Evolutionary conservation across 129 eudicot genomes (phyloP).

Genomic region (Escallonia herrerae): DNA sequence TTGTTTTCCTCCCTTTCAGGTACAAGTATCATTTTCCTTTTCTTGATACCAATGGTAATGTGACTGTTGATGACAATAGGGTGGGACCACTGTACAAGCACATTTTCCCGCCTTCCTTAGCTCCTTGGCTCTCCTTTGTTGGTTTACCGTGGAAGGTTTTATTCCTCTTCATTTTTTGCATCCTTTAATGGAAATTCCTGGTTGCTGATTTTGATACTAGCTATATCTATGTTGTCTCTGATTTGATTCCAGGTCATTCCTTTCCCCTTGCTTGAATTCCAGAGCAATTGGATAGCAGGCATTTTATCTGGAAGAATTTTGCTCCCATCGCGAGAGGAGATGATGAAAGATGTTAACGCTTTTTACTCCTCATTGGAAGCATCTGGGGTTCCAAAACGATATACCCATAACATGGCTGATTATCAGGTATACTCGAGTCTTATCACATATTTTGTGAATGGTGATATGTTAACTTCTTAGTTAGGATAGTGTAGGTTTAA

Average conservation of each 20-base stretch:
- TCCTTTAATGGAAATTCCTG: not conserved
- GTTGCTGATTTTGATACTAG: not conserved
- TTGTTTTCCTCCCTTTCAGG: slow-evolving; percentile 30
- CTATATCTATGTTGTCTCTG: not conserved
- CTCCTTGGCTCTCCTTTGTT: slow-evolving; percentile 85
- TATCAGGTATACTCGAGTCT: slow-evolving; percentile 38
- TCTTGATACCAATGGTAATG: slow-evolving; percentile 52
- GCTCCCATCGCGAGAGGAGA: slow-evolving; percentile 56
- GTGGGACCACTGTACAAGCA: slow-evolving; percentile 94
- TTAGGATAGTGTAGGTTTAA: no score
- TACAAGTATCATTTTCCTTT: slow-evolving; percentile 89
- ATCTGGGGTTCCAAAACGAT: slow-evolving; percentile 67
- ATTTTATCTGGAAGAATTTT: slow-evolving; percentile 61
- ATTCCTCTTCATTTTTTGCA: not conserved
- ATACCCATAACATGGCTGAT: slow-evolving; percentile 61
- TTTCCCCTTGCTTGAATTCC: slow-evolving; percentile 65
- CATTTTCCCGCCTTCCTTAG: slow-evolving; percentile 76
- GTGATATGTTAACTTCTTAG: no score
- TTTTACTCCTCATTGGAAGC: slow-evolving; percentile 60
- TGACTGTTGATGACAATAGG: slow-evolving; percentile 78
- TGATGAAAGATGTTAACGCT: slow-evolving; percentile 63
- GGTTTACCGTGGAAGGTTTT: slow-evolving; percentile 81
- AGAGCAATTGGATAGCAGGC: slow-evolving; percentile 87
- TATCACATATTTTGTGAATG: no score
- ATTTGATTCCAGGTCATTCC: slow-evolving; percentile 52